Conservation (phyloP, 257 asterid species). For the Voacanga thouarsii region DNA sequence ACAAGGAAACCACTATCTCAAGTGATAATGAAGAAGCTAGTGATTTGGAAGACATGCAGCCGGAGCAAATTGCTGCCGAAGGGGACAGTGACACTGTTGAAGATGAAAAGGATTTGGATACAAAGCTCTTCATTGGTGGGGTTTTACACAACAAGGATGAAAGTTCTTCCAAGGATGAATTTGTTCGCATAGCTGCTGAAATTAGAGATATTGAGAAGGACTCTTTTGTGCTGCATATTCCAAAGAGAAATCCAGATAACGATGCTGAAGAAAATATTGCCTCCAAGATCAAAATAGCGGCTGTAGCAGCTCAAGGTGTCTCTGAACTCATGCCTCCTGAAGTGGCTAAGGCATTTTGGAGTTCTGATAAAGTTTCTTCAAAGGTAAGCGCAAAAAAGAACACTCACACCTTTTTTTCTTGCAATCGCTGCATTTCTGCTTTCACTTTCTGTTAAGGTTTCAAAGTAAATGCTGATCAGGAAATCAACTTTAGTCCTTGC, state of each 20-base stretch:
- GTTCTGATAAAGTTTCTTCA: conserved; percentile 64
- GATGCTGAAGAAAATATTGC: conserved; percentile 48
- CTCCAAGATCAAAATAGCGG: conserved; percentile 50
- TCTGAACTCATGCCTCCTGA: conserved; percentile 96
- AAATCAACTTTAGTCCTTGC: neutral
- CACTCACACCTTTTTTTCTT: neutral
- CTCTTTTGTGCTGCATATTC: conserved; percentile 81
- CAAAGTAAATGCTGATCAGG: neutral
- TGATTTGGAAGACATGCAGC: conserved; percentile 41
- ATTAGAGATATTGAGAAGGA: conserved; percentile 68
- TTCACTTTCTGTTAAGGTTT: neutral
- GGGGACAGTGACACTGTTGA: conserved; percentile 46
- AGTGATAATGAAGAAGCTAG: conserved; percentile 50
- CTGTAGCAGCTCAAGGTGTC: conserved; percentile 63
- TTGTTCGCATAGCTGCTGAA: conserved; percentile 76
- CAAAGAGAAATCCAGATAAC: conserved; percentile 49
- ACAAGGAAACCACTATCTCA: conserved; percentile 36
- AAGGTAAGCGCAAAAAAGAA: conserved; percentile 44
- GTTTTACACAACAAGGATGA: conserved; percentile 79
- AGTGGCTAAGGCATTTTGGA: conserved; percentile 81
- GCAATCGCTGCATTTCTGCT: conserved; percentile 1
- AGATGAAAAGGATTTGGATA: conserved; percentile 59
- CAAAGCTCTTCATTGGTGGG: conserved; percentile 85
- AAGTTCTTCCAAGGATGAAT: conserved; percentile 61
- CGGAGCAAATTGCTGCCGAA: conserved; percentile 47